These are phyloP conservation scores for Rutstroemia sp. DNA, from an alignment of 2,329 filamentous ascomycete species.

Conservation along the genomic window DNA sequence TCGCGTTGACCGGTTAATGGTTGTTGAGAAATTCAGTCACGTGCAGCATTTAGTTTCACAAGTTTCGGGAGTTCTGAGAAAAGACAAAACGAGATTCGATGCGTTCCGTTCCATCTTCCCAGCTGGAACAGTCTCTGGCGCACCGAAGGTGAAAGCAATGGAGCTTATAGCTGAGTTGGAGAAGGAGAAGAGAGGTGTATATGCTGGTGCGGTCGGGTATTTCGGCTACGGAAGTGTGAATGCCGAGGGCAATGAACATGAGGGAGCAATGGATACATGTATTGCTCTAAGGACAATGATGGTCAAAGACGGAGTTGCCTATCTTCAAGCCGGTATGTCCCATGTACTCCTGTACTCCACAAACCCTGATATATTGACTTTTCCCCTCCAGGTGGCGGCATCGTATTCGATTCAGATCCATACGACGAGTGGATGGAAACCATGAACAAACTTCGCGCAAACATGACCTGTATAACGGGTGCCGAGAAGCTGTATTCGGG, in stretches of 20 bases:
- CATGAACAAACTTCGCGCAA: constrained; percentile 89
- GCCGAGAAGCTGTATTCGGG: constrained; percentile 55
- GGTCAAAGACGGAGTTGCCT: constrained; percentile 83
- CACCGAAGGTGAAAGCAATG: constrained; percentile 95
- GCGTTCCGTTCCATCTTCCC: constrained; percentile 96
- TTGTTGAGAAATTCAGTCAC: constrained; percentile 89
- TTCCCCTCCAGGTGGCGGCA: constrained; percentile 61
- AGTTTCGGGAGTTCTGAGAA: constrained; percentile 81
- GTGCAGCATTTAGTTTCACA: constrained; percentile 96
- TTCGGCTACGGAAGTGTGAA: constrained; percentile 80
- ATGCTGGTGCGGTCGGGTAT: constrained; percentile 93
- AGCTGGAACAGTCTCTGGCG: constrained; percentile 89
- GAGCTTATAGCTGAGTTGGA: constrained; percentile 93
- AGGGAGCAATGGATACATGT: constrained; percentile 88
- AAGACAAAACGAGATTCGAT: constrained; percentile 83
- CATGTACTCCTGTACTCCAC: background rate
- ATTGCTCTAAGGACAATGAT: constrained; percentile 78
- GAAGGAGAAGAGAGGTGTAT: constrained; percentile 87
- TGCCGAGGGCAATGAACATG: constrained; percentile 50
- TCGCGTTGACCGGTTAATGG: constrained; percentile 89
- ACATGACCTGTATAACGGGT: constrained; percentile 78
- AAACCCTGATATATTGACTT: background rate
- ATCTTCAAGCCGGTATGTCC: constrained; percentile 67
- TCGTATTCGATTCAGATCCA: constrained; percentile 88
- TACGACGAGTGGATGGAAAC: constrained; percentile 94